Percentiles rank a stretch among this genome's conserved stretches.
These are phyloP conservation scores for Ophiostoma angusticollis DNA, from an alignment of 2,329 filamentous ascomycete species.

Conservation along the genomic window DNA sequence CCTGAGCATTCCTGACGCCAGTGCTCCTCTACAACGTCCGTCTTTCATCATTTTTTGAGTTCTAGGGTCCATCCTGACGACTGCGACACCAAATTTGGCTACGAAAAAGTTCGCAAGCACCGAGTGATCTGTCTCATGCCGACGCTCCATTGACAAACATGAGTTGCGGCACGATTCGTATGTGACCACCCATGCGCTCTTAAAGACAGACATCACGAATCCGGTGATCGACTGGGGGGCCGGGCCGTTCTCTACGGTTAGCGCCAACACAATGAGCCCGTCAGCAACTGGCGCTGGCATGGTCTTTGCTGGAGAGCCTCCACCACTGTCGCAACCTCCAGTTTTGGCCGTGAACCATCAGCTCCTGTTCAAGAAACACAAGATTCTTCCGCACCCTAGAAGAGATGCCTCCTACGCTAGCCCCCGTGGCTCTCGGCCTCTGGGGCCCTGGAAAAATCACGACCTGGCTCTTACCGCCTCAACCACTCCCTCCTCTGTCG, in stretches of 20 bases:
- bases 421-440: slow-evolving; percentile 6
- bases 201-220: background rate
- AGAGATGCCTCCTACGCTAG: slow-evolving; percentile 15
- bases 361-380: slow-evolving; percentile 25
- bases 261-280: slow-evolving; percentile 8
- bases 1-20: no score
- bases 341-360: slow-evolving; percentile 6
- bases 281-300: background rate
- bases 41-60: no score
- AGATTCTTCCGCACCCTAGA: slow-evolving; percentile 26
- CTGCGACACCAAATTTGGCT: no score
- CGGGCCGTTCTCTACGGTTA: slow-evolving; percentile 8
- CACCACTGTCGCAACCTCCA: slow-evolving; percentile 1
- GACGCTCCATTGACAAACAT: no score
- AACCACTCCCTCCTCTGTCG: slow-evolving; percentile 15
- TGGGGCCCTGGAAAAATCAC: slow-evolving; percentile 12
- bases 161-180: slow-evolving; percentile 4
- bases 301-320: background rate
- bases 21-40: no score
- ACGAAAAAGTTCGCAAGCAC: no score
- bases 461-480: slow-evolving; percentile 11
- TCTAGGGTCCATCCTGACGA: no score
- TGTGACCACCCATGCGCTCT: slow-evolving; percentile 1
- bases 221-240: slow-evolving; percentile 4
- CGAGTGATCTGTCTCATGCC: no score